Evolutionary conservation across 2,329 filamentous ascomycete genomes (phyloP).

Genomic region (Thermochaetoides dissita): DNA sequence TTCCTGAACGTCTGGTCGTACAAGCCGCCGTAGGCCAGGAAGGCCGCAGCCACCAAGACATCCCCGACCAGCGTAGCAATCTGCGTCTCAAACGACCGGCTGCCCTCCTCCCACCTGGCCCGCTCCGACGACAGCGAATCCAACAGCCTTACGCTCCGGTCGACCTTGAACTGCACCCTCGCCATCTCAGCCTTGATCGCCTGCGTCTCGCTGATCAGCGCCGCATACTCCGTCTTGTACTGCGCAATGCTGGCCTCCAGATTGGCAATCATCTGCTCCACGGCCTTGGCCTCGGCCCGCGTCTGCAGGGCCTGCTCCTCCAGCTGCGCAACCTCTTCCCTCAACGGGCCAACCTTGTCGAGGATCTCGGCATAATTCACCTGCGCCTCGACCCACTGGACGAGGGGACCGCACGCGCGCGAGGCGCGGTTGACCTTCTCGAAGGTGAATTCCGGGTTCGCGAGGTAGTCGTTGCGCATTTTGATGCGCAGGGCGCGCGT

Average conservation of each 20-base stretch:
- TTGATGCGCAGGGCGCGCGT: constrained; percentile 65
- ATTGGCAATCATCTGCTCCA: constrained; percentile 70
- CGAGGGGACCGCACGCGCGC: constrained; percentile 90
- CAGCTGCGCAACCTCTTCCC: constrained; percentile 74
- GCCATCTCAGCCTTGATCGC: constrained; percentile 96
- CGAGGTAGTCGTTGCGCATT: constrained; percentile 87
- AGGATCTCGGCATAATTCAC: constrained; percentile 97
- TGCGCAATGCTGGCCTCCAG: constrained; percentile 84
- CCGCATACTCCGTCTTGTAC: constrained; percentile 93
- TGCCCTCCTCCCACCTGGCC: constrained; percentile 88
- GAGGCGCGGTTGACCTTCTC: constrained; percentile 92
- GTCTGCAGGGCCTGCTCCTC: constrained; percentile 84
- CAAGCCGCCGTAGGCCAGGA: constrained; percentile 89
- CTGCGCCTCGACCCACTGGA: constrained; percentile 94
- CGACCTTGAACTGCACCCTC: constrained; percentile 93
- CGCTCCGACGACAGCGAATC: constrained; percentile 92
- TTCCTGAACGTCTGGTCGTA: constrained; percentile 98
- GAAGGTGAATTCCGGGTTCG: constrained; percentile 88
- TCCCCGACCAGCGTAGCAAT: constrained; percentile 94
- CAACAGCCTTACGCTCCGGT: constrained; percentile 83
- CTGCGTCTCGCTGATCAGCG: constrained; percentile 90
- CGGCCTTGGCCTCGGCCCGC: constrained; percentile 82
- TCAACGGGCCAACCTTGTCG: constrained; percentile 80
- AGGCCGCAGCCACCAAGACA: constrained; percentile 88
- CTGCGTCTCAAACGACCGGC: constrained; percentile 95